phyloP scores from a whole-genome alignment of 2,329 filamentous ascomycete genomes.

The Talaromyces sp. region DNA sequence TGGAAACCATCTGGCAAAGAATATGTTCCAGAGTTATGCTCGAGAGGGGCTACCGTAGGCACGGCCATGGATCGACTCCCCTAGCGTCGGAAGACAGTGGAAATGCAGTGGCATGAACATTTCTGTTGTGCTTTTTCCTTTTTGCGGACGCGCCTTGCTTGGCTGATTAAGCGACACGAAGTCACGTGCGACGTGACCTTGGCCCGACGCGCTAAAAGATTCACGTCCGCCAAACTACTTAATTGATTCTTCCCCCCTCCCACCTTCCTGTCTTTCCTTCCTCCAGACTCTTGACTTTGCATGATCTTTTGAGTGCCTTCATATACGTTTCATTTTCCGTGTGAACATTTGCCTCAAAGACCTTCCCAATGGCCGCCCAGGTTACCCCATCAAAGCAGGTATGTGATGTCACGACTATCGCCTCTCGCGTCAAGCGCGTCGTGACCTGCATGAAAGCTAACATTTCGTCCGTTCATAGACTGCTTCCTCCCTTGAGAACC shows the following conservation, averaged over 20 bases:
- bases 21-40: conserved; percentile 1
- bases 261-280: conserved; percentile 31
- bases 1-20: background rate
- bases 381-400: conserved; percentile 76
- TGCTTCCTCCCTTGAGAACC: conserved; percentile 79
- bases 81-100: conserved; percentile 28
- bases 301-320: conserved; percentile 23
- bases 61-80: conserved; percentile 25
- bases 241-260: conserved; percentile 37
- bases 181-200: conserved; percentile 45
- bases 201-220: conserved; percentile 39
- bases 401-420: conserved; percentile 47
- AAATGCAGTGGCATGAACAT: conserved; percentile 27
- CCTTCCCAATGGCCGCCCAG: conserved; percentile 69
- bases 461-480: conserved; percentile 60
- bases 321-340: conserved; percentile 18
- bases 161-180: conserved; percentile 28
- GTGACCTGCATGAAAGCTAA: conserved; percentile 37
- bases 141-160: conserved; percentile 22
- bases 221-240: conserved; percentile 34
- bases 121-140: conserved; percentile 2
- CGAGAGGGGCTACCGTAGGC: conserved; percentile 19
- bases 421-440: conserved; percentile 36
- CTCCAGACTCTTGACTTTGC: conserved; percentile 22
- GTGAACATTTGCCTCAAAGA: conserved; percentile 32